Conservation (phyloP, 2,329 filamentous ascomycete species). For the Beauveria asiatica region DNA sequence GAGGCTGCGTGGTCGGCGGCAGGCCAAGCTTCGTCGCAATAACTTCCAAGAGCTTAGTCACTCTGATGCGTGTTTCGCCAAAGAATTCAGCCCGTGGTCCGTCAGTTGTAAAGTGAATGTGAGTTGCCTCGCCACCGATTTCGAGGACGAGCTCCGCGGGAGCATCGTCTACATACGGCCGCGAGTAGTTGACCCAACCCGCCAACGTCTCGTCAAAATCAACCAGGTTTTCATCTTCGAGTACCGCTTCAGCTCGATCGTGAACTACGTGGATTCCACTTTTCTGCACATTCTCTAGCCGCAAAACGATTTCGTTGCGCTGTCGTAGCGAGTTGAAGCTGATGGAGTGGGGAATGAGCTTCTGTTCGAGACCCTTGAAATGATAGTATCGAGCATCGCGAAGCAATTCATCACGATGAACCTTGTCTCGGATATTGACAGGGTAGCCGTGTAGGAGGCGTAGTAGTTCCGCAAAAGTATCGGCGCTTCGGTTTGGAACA, state of each 20-base stretch:
- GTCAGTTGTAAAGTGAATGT: slow-evolving; percentile 38
- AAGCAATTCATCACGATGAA: slow-evolving; percentile 68
- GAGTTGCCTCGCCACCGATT: slow-evolving; percentile 59
- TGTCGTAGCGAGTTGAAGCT: slow-evolving; percentile 63
- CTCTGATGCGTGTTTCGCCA: slow-evolving; percentile 57
- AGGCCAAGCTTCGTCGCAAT: slow-evolving; percentile 73
- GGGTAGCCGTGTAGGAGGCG: slow-evolving; percentile 79
- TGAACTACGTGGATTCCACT: slow-evolving; percentile 63
- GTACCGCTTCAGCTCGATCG: slow-evolving; percentile 27
- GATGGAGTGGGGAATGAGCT: slow-evolving; percentile 68
- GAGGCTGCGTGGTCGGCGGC: slow-evolving; percentile 47
- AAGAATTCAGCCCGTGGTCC: slow-evolving; percentile 60
- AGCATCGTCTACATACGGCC: slow-evolving; percentile 75
- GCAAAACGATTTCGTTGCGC: slow-evolving; percentile 66
- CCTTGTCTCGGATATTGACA: slow-evolving; percentile 64
- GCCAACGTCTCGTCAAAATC: slow-evolving; percentile 22
- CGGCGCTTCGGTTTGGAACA: slow-evolving; percentile 73
- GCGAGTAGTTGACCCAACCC: slow-evolving; percentile 66
- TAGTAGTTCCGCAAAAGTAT: slow-evolving; percentile 74
- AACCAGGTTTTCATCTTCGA: not conserved
- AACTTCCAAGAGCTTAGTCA: slow-evolving; percentile 69
- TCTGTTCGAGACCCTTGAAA: slow-evolving; percentile 84
- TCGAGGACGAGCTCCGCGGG: slow-evolving; percentile 71
- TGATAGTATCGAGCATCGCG: slow-evolving; percentile 89
- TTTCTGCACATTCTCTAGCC: slow-evolving; percentile 81